These are phyloP conservation scores for Conticribra guillardii DNA, from an alignment of 108 stramenopile genomes.

Conservation along the genomic window DNA sequence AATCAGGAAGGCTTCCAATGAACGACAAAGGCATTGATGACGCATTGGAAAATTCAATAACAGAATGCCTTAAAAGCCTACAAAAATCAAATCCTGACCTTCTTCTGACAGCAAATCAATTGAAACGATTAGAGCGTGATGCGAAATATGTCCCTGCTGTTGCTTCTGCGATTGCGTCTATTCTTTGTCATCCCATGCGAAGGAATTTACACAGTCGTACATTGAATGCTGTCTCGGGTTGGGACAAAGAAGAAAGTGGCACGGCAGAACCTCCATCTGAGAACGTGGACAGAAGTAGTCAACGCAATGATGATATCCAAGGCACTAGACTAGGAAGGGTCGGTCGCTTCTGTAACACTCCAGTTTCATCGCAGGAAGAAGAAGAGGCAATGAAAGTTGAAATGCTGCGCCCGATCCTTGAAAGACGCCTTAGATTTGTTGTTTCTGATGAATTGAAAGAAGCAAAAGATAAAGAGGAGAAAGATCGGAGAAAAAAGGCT, in stretches of 20 bases:
- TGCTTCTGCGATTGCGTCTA: constrained; percentile 61
- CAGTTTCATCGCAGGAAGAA: no score
- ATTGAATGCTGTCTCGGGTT: constrained; percentile 16
- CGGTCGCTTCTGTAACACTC: no score
- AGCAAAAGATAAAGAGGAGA: background rate
- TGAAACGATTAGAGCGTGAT: constrained; percentile 74
- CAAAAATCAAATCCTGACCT: constrained; percentile 74
- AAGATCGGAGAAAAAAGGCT: background rate
- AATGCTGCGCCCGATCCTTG: background rate
- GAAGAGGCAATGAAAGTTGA: no score
- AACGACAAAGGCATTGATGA: constrained; percentile 68
- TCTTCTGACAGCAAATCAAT: constrained; percentile 66
- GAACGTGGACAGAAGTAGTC: no score
- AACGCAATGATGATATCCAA: no score
- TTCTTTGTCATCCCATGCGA: constrained; percentile 52
- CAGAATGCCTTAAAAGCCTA: constrained; percentile 69
- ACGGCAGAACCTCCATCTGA: no score
- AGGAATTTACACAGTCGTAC: constrained; percentile 15
- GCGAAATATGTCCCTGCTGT: constrained; percentile 70
- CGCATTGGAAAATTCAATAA: constrained; percentile 68
- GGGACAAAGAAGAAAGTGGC: constrained; percentile 40
- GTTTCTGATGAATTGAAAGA: background rate
- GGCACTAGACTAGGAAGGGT: no score
- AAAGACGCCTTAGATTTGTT: constrained; percentile 14
- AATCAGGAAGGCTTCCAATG: constrained; percentile 76